A percentile compares a stretch with the other conserved stretches of the same genome.
phyloP scores from a whole-genome alignment of 2,329 filamentous ascomycete species.

The Nemania sp. region DNA sequence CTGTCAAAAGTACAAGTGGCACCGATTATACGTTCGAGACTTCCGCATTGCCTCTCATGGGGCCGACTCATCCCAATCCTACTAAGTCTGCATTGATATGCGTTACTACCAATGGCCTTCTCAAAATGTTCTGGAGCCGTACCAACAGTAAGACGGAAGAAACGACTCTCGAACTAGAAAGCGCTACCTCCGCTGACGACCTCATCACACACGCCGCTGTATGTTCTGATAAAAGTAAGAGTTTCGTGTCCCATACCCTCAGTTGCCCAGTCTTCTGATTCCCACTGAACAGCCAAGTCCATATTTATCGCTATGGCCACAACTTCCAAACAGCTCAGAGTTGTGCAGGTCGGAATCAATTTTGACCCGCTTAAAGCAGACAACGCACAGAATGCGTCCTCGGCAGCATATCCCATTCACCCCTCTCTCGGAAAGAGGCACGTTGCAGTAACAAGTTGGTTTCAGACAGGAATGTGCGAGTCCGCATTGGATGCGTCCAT shows the following conservation, averaged over 20 bases:
- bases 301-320: conserved; percentile 71
- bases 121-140: conserved; percentile 79
- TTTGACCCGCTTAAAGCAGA: conserved; percentile 68
- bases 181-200: conserved; percentile 70
- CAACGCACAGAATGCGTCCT: conserved; percentile 55
- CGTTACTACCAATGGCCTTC: conserved; percentile 71
- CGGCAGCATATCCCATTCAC: conserved; percentile 51
- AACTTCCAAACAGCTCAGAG: conserved; percentile 69
- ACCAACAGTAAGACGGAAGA: conserved; percentile 73
- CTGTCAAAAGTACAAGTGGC: conserved; percentile 57
- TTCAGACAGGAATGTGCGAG: conserved; percentile 50
- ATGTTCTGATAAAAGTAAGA: conserved; percentile 71
- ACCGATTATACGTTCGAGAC: conserved; percentile 70
- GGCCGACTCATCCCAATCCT: conserved; percentile 72
- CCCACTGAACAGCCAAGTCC: conserved; percentile 40
- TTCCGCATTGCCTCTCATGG: conserved; percentile 65
- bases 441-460: conserved; percentile 61
- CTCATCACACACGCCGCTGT: conserved; percentile 79
- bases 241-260: background rate
- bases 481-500: conserved; percentile 53
- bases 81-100: conserved; percentile 75
- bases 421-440: conserved; percentile 59
- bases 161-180: conserved; percentile 72
- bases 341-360: conserved; percentile 73
- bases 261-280: conserved; percentile 9